These are phyloP conservation scores for Paracoccidioides lutzii DNA, from an alignment of 2,329 filamentous ascomycete genomes.

Conservation along the genomic window DNA sequence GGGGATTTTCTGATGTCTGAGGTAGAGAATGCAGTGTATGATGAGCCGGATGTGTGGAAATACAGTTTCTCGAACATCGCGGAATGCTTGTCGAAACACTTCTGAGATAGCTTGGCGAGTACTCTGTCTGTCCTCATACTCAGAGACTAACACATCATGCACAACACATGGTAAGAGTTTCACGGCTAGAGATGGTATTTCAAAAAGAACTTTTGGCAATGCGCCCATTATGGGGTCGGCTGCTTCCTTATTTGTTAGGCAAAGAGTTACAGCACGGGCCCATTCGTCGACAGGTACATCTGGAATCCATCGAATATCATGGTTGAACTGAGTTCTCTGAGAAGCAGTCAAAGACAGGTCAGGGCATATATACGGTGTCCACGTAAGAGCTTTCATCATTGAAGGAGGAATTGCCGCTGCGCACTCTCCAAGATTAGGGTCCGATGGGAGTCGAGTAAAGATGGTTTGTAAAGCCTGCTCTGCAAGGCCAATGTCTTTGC, in stretches of 20 bases:
- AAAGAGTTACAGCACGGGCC: conserved; percentile 24
- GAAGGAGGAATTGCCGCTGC: conserved; percentile 23
- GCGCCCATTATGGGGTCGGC: conserved; percentile 57
- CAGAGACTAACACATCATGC: conserved; percentile 63
- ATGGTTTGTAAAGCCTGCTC: conserved; percentile 35
- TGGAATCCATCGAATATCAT: conserved; percentile 12
- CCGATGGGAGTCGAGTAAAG: conserved; percentile 21
- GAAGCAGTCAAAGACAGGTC: conserved; percentile 13
- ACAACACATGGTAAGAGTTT: conserved; percentile 70
- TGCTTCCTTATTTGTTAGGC: conserved; percentile 46
- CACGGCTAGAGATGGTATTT: conserved; percentile 57
- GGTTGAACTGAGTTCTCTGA: conserved; percentile 12
- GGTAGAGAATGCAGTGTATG: conserved; percentile 68
- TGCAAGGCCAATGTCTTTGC: conserved; percentile 30
- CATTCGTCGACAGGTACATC: conserved; percentile 19
- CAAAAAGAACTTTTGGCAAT: conserved; percentile 51
- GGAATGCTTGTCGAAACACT: conserved; percentile 53
- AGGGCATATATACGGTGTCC: conserved; percentile 31
- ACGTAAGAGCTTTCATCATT: conserved; percentile 29
- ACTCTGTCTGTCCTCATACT: conserved; percentile 48
- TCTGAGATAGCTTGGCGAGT: conserved; percentile 53
- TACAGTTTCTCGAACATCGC: conserved; percentile 26
- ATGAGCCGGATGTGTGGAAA: conserved; percentile 58
- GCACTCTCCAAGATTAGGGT: conserved; percentile 23
- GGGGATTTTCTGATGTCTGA: conserved; percentile 66